These are phyloP conservation scores for Aspergillus versicolor DNA, from an alignment of 2,329 filamentous ascomycete species.

Conservation along the genomic window DNA sequence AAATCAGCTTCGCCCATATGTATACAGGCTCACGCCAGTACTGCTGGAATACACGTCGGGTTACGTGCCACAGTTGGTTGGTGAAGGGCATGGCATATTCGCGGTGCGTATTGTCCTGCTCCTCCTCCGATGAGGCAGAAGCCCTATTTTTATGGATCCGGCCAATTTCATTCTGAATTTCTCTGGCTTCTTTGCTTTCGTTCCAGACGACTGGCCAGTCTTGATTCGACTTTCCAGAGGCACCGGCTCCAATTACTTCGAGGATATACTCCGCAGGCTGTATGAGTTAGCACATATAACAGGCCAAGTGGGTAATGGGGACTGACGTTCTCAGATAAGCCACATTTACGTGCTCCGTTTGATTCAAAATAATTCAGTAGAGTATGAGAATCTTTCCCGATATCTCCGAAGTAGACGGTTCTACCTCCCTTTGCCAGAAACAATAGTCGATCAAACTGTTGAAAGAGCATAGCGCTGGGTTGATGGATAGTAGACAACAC, in stretches of 20 bases:
- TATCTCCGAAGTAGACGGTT: slow-evolving; percentile 67
- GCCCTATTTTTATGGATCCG: slow-evolving; percentile 53
- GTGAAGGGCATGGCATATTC: slow-evolving; percentile 76
- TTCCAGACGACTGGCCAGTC: slow-evolving; percentile 66
- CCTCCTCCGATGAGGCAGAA: slow-evolving; percentile 29
- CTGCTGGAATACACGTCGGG: slow-evolving; percentile 75
- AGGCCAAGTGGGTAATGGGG: not conserved
- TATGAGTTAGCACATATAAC: slow-evolving; percentile 14
- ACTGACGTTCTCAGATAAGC: slow-evolving; percentile 57
- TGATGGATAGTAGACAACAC: slow-evolving; percentile 94
- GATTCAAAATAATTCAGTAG: slow-evolving; percentile 63
- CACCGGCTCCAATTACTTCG: slow-evolving; percentile 55
- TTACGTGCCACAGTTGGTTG: slow-evolving; percentile 65
- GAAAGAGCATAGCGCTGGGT: slow-evolving; percentile 88
- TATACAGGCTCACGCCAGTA: slow-evolving; percentile 87
- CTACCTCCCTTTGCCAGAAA: slow-evolving; percentile 64
- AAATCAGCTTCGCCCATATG: slow-evolving; percentile 75
- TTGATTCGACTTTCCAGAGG: slow-evolving; percentile 64
- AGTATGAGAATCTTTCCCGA: slow-evolving; percentile 57
- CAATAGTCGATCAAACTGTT: slow-evolving; percentile 68
- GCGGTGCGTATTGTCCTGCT: slow-evolving; percentile 54
- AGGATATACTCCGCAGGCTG: slow-evolving; percentile 72
- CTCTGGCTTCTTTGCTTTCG: slow-evolving; percentile 54
- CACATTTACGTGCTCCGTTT: slow-evolving; percentile 61
- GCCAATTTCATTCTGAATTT: slow-evolving; percentile 59